Percentiles rank a stretch among this genome's conserved stretches.
These are phyloP conservation scores for Amphibolis antarctica DNA, from an alignment of 106 monocot species.

Conservation along the genomic window DNA sequence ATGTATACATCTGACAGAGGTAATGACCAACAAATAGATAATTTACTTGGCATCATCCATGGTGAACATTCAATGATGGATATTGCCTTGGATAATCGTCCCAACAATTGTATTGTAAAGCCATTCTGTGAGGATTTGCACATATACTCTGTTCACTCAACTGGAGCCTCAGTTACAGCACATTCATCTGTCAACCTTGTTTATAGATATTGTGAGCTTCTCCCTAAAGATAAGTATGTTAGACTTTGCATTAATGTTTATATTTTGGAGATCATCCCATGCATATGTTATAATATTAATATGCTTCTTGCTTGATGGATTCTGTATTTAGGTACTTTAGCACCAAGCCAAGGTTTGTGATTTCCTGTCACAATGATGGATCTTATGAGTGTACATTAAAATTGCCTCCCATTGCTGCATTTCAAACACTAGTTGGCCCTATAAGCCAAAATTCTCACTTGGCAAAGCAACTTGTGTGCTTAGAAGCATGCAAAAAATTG, in stretches of 20 bases:
- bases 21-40: constrained; percentile 51
- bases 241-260: neutral
- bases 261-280: neutral
- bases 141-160: constrained; percentile 54
- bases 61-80: constrained; percentile 53
- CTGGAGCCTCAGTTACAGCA: constrained; percentile 66
- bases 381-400: constrained; percentile 56
- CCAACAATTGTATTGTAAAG: constrained; percentile 17
- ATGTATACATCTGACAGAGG: constrained; percentile 29
- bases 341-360: constrained; percentile 42
- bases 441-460: constrained; percentile 31
- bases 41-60: constrained; percentile 49
- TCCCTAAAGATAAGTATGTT: constrained; percentile 75
- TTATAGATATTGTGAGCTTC: constrained; percentile 67
- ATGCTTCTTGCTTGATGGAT: neutral
- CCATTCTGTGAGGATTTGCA: constrained; percentile 9
- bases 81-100: constrained; percentile 38
- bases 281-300: neutral
- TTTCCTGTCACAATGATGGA: constrained; percentile 16
- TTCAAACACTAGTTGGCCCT: constrained; percentile 55
- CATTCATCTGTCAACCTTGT: constrained; percentile 57
- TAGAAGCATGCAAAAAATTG: constrained; percentile 74
- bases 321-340: constrained; percentile 36
- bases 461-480: constrained; percentile 66
- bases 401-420: constrained; percentile 72